These are phyloP conservation scores for Dichotomocladium elegans DNA, from an alignment of 371 early-diverging fungal genomes.

Conservation along the genomic window DNA sequence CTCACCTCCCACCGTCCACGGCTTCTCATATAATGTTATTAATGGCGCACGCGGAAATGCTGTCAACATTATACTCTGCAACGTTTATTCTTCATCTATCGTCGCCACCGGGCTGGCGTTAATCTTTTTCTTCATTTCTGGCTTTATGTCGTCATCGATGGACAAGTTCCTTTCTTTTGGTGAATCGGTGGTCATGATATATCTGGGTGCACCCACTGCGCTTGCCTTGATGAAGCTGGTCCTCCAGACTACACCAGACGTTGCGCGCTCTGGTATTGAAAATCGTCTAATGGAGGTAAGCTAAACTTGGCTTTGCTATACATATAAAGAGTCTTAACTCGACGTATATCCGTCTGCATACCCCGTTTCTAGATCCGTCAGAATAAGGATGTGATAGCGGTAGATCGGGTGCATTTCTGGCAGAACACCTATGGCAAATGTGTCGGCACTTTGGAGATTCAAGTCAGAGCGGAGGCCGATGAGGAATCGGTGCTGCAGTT, in stretches of 20 bases:
- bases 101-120: slow-evolving; percentile 22
- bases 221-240: slow-evolving; percentile 35
- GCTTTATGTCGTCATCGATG: slow-evolving; percentile 23
- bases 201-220: slow-evolving; percentile 40
- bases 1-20: slow-evolving; percentile 36
- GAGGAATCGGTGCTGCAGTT: slow-evolving; percentile 47
- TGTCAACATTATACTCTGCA: slow-evolving; percentile 26
- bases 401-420: slow-evolving; percentile 61
- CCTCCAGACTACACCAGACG: slow-evolving; percentile 39
- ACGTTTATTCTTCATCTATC: slow-evolving; percentile 35
- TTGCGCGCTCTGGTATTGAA: slow-evolving; percentile 31
- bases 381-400: slow-evolving; percentile 42
- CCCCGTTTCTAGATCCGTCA: slow-evolving; percentile 37
- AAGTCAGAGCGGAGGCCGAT: slow-evolving; percentile 48
- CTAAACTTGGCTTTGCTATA: too few species aligned
- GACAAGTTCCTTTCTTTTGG: slow-evolving; percentile 53
- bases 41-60: slow-evolving; percentile 35
- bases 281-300: slow-evolving; percentile 35
- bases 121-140: slow-evolving; percentile 20
- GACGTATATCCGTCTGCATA: not conserved
- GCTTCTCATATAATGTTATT: slow-evolving; percentile 44
- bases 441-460: slow-evolving; percentile 54
- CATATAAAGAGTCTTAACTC: not conserved
- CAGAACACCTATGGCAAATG: slow-evolving; percentile 59
- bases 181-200: slow-evolving; percentile 54